These are phyloP conservation scores for Xanthoconium separans DNA, from an alignment of 1,284 basidiomycete genomes.

Conservation along the genomic window DNA sequence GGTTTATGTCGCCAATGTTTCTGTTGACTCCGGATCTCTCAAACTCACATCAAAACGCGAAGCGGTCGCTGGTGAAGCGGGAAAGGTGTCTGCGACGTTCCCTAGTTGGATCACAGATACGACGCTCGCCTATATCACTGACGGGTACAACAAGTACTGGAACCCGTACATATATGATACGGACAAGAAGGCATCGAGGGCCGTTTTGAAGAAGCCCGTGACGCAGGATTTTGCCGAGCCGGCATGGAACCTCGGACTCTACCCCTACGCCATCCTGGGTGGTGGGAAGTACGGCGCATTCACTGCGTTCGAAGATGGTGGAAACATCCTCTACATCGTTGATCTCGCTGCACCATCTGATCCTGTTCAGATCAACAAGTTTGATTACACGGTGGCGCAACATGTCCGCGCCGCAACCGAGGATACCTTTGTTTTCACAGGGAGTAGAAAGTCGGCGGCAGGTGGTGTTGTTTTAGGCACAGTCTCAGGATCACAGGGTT, in stretches of 20 bases:
- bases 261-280: constrained; percentile 47
- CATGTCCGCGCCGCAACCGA: constrained; percentile 39
- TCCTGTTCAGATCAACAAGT: constrained; percentile 25
- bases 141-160: constrained; percentile 59
- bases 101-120: constrained; percentile 53
- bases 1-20: constrained; percentile 51
- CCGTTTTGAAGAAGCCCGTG: constrained; percentile 38
- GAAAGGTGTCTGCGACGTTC: neutral
- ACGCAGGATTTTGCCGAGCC: constrained; percentile 57
- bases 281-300: constrained; percentile 43
- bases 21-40: neutral
- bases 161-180: constrained; percentile 60
- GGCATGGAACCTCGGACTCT: constrained; percentile 51
- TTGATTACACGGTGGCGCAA: constrained; percentile 47
- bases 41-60: neutral
- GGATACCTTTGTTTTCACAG: constrained; percentile 20
- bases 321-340: constrained; percentile 48
- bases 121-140: constrained; percentile 60
- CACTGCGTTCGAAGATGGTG: constrained; percentile 46
- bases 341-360: constrained; percentile 35
- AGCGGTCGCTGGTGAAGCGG: constrained; percentile 30
- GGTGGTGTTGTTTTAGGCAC: constrained; percentile 19
- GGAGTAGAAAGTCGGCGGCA: constrained; percentile 1
- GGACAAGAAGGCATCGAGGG: constrained; percentile 25
- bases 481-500: constrained; percentile 3